Evolutionary conservation across 2,329 filamentous ascomycete genomes (phyloP).

Genomic region (Erysiphe pulchra): DNA sequence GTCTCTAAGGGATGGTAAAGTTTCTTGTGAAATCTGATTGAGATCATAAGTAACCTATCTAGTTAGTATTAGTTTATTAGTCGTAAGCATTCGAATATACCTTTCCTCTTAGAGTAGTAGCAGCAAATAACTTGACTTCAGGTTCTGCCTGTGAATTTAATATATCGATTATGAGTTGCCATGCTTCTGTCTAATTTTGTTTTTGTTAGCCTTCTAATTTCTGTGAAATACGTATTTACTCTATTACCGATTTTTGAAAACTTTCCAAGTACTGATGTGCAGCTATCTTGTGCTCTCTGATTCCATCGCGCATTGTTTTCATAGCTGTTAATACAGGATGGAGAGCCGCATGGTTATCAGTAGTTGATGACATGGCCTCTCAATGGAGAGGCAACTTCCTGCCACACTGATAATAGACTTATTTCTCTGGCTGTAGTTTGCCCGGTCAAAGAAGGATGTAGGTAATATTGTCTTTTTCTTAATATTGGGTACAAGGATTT

Average conservation of each 20-base stretch:
- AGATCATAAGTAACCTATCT: conserved; percentile 85
- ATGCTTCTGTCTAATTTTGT: conserved; percentile 48
- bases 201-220: conserved; percentile 6
- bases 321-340: conserved; percentile 70
- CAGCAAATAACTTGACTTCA: conserved; percentile 82
- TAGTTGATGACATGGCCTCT: conserved; percentile 20
- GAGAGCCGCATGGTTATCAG: conserved; percentile 41
- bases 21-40: conserved; percentile 54
- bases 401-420: no score
- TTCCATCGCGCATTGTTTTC: conserved; percentile 70
- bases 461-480: no score
- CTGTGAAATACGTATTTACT: conserved; percentile 1
- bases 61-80: conserved; percentile 4
- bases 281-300: conserved; percentile 62
- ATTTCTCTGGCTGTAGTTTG: no score
- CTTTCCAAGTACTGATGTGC: conserved; percentile 77
- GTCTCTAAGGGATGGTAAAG: conserved; percentile 53
- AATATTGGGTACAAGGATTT: no score
- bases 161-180: conserved; percentile 68
- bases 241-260: conserved; percentile 87
- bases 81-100: conserved; percentile 22
- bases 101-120: conserved; percentile 94
- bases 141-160: conserved; percentile 58
- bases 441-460: no score
- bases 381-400: no score